Percentiles rank a stretch among this genome's conserved stretches.
Evolutionary conservation across 805 yeast species (phyloP).

Genomic region (Lachancea waltii): DNA sequence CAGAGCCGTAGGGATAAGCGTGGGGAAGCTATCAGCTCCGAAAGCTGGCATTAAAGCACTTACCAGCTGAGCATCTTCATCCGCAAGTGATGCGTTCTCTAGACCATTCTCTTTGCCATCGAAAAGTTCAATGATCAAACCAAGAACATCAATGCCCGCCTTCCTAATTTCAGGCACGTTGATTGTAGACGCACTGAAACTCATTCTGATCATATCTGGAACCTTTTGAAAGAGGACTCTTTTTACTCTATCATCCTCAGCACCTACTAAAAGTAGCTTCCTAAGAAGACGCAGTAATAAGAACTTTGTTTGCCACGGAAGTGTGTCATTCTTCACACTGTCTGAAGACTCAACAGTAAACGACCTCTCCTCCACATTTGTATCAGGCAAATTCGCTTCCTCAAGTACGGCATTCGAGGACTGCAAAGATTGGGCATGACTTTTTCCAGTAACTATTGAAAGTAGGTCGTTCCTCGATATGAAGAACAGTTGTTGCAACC

Average conservation of each 20-base stretch:
- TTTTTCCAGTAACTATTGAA: neutral
- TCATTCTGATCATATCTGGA: conserved; percentile 64
- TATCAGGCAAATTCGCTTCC: too few species aligned
- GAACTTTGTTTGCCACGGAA: conserved; percentile 40
- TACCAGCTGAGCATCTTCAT: conserved; percentile 90
- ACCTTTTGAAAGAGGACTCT: conserved; percentile 33
- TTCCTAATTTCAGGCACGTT: conserved; percentile 53
- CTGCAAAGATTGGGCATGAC: too few species aligned
- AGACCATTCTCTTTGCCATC: conserved; percentile 68
- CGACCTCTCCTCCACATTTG: conserved; percentile 35
- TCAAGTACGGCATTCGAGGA: too few species aligned
- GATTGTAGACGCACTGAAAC: conserved; percentile 78
- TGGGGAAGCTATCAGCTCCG: conserved; percentile 61
- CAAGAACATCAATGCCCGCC: conserved; percentile 60
- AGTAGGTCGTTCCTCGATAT: neutral
- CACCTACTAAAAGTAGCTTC: conserved; percentile 3
- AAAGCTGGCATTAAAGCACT: conserved; percentile 89
- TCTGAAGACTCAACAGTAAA: conserved; percentile 1
- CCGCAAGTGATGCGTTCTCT: conserved; percentile 67
- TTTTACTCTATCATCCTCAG: conserved; percentile 5
- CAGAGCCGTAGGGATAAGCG: conserved; percentile 69
- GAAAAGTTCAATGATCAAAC: conserved; percentile 52
- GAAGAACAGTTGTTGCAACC: conserved; percentile 43
- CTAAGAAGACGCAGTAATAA: conserved; percentile 34
- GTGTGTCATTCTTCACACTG: conserved; percentile 19